Base-by-base conservation (phyloP, 495 filamentous ascomycete genomes). In the Haplographium delicatum region DNA sequence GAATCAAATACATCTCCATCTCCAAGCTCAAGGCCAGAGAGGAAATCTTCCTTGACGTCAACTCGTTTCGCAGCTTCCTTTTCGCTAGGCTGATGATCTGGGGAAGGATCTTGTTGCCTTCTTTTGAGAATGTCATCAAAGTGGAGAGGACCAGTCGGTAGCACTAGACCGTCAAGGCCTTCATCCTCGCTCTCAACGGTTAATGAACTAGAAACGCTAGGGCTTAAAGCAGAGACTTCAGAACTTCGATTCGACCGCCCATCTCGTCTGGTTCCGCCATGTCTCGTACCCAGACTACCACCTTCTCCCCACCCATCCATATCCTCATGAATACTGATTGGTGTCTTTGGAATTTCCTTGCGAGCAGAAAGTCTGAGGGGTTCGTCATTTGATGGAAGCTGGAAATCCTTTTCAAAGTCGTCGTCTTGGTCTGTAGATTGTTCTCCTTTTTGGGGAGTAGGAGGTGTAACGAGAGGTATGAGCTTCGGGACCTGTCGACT, bases 121-220 rank as follows among this genome's bases (percentile, higher is more conserved):
- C 82, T 84, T 49, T 85, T 80, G 22, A 98, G 70, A 23, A 84
- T 79, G 31, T 85, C 81, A 28, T 77, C 79, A 56, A 97, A 84
- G 63, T 95, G 80, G 13, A 98, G 65, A 27, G 86, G 89, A 10
- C 88, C 91, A 44, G 79, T 76, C 0, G 93, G 93, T 26, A 97
- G 73, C 13, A 94, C 68, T 15, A 98, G 74, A 20, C 91, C 91
- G 52, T 91, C 84, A 35, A 96, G 74, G 5, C 84, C 81, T 54
- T 96, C 93, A 59, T 95, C 91, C 60, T 96, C 93, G 62, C 91
- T 96, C 66, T 95, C 93, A n/a, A 79, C 77, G 4, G 89, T 95
- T 51, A 94, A 73, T 50, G 86, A 93, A 67, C 90, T 95, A 44
- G 89, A 85, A 38, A 91, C 78, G 60, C 90, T 96, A 9, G 93